phyloP scores from a whole-genome alignment of 257 asterid species.

The Petunia secreta region DNA sequence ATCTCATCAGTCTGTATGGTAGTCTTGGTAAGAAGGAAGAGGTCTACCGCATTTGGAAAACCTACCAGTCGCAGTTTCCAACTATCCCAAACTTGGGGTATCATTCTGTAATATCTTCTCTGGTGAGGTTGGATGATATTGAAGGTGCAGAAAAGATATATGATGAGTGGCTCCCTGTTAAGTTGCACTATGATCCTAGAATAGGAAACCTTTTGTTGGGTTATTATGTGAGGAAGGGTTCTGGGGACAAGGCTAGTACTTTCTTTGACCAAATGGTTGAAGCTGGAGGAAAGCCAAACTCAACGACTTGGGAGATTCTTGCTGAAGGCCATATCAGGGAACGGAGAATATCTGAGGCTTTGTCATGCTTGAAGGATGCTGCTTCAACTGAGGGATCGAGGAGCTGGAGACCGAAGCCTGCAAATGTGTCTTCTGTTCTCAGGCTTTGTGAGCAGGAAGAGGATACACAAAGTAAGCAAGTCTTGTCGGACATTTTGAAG shows the following conservation, averaged over 20 bases:
- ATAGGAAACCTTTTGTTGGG: slow-evolving; percentile 71
- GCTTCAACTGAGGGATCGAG: slow-evolving; percentile 54
- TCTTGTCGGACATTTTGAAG: slow-evolving; percentile 53
- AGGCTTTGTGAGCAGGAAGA: slow-evolving; percentile 57
- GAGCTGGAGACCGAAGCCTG: slow-evolving; percentile 78
- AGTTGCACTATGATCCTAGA: slow-evolving; percentile 65
- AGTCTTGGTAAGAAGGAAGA: slow-evolving; percentile 72
- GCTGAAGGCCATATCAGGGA: slow-evolving; percentile 67
- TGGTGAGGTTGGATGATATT: slow-evolving; percentile 63
- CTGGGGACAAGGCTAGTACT: slow-evolving; percentile 52
- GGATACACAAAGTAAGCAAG: slow-evolving; percentile 53
- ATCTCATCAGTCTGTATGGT: slow-evolving; percentile 79
- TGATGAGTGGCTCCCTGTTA: slow-evolving; percentile 76
- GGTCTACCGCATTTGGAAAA: slow-evolving; percentile 74
- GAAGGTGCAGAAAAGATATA: slow-evolving; percentile 77
- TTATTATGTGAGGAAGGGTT: slow-evolving; percentile 64
- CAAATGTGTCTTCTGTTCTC: slow-evolving; percentile 53
- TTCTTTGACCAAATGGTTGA: slow-evolving; percentile 67
- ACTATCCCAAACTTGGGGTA: slow-evolving; percentile 69
- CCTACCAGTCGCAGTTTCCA: slow-evolving; percentile 62
- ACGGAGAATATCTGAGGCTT: slow-evolving; percentile 60
- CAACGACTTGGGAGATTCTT: slow-evolving; percentile 85
- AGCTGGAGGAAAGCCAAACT: slow-evolving; percentile 73
- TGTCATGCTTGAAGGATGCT: slow-evolving; percentile 76
- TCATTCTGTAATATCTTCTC: slow-evolving; percentile 68